Evolutionary conservation across 225 moss, liverwort and hornwort species (phyloP), one percentile per base, ranked within the genome.

Genomic region (Marchantia polymorpha): DNA sequence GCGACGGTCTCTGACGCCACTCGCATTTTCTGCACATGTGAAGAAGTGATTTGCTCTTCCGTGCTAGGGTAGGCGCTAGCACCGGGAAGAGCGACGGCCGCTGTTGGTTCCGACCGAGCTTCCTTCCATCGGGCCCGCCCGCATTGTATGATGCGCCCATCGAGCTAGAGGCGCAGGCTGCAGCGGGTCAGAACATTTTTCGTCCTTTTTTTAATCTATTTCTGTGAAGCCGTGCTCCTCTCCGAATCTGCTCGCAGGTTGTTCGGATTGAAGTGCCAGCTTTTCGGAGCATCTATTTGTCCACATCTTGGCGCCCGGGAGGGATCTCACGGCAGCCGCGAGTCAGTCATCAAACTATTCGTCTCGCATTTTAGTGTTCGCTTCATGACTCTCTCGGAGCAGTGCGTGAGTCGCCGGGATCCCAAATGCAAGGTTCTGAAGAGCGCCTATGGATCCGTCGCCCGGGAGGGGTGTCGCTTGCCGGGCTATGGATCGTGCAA

Each of bases 321-420:
- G 25, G 10, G 7, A 27, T 65, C 65, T 65, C 26, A 65, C 10
- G 0, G 65, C 12, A 13, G 13, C 11, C 25, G 29, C 12, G 12
- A 65, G n/a, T 39, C n/a, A 65, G 65, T 12, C 27, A 65, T 20
- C n/a, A n/a, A n/a, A n/a, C n/a, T 25, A 26, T 9, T 65, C 0
- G 65, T 12, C 12, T 11, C 65, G 29, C 0, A 26, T 65, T 65
- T 8, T 29, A 29, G 27, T 25, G 65, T 65, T 65, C 27, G 27
- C 27, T 64, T 65, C 6, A 71, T 71, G 71, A 71, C 71, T 71
- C 47, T 47, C 22, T 47, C 59, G 75, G 56, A 75, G 75, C 75
- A 75, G 26, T 75, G 59, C 25, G 77, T 77, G 8, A 64, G 47
- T 77, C 61, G 77, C 0, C 39, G 77, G 19, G 77, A 77, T 64